Conservation (phyloP, 306 rosid species). For the Fragaria iinumae region DNA sequence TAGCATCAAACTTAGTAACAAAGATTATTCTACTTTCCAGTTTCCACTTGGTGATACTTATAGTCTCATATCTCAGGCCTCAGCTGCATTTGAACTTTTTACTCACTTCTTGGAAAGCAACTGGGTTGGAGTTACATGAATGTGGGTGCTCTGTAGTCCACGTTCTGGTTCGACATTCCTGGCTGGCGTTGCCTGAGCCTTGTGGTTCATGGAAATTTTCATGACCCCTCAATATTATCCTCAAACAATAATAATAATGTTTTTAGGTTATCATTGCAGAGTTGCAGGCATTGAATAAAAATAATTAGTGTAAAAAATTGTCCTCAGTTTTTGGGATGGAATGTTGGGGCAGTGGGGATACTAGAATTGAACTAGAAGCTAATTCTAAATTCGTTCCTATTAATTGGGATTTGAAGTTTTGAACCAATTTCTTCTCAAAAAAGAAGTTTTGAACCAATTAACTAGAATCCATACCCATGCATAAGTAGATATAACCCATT, state of each 20-base stretch:
- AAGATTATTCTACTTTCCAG: conserved; percentile 7
- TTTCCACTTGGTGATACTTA: conserved; percentile 5
- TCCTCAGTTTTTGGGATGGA: conserved; percentile 18
- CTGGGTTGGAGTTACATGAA: conserved; percentile 6
- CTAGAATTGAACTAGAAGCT: background rate
- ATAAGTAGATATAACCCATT: background rate
- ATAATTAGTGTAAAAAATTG: background rate
- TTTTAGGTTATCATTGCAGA: background rate
- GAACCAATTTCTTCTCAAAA: too few relatives aligned
- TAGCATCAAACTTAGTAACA: background rate
- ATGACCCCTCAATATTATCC: background rate
- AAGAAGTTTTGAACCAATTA: background rate
- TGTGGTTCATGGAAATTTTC: conserved; percentile 12
- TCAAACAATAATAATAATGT: background rate
- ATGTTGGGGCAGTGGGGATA: conserved; percentile 5
- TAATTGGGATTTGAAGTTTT: background rate
- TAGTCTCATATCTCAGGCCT: background rate
- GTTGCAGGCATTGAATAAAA: background rate
- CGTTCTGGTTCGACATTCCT: conserved; percentile 30
- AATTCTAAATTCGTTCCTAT: background rate
- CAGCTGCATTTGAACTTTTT: conserved; percentile 22
- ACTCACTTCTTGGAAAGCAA: conserved; percentile 15
- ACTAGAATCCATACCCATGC: background rate
- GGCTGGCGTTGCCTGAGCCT: conserved; percentile 33
- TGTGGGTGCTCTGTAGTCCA: conserved; percentile 32